These are phyloP conservation scores for Populus hybrid DNA, from an alignment of 441 rosid genomes.

Conservation along the genomic window DNA sequence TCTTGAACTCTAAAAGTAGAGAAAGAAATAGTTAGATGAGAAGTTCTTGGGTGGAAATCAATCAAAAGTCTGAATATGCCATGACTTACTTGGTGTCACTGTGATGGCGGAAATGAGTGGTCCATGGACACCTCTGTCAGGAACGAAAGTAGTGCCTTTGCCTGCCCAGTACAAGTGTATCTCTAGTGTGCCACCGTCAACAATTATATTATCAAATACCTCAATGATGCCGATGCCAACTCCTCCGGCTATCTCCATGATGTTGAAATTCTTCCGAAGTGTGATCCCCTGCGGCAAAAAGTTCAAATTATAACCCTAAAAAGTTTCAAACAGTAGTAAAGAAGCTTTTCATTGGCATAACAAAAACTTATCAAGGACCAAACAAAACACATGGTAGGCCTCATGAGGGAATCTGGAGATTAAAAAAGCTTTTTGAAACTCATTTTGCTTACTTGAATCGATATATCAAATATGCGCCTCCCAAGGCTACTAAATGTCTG, in stretches of 20 bases:
- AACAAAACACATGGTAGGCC: conserved; percentile 18
- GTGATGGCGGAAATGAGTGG: conserved; percentile 86
- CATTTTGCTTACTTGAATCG: conserved; percentile 59
- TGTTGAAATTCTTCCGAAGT: conserved; percentile 55
- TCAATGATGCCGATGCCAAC: conserved; percentile 33
- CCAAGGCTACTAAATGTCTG: conserved; percentile 56
- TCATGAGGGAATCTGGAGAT: neutral
- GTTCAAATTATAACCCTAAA: neutral
- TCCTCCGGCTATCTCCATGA: conserved; percentile 61
- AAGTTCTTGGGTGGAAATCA: neutral
- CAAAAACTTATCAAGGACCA: too few species aligned
- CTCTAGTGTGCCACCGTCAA: conserved; percentile 68
- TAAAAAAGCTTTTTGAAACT: neutral
- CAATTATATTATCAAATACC: conserved; percentile 28
- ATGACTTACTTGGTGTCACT: conserved; percentile 64
- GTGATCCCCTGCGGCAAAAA: conserved; percentile 41
- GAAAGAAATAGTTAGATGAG: conserved; percentile 6
- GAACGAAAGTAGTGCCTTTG: conserved; percentile 70
- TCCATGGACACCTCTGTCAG: conserved; percentile 67
- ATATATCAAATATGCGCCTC: conserved; percentile 65
- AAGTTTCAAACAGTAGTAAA: too few species aligned
- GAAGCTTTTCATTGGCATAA: too few species aligned
- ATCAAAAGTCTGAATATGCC: neutral
- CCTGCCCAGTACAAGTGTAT: conserved; percentile 78
- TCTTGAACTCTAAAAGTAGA: conserved; percentile 50